Evolutionary conservation across 2,329 filamentous ascomycete genomes (phyloP), one percentile per base, ranked within the genome.

Genomic region (Fusarium pseudograminearum): DNA sequence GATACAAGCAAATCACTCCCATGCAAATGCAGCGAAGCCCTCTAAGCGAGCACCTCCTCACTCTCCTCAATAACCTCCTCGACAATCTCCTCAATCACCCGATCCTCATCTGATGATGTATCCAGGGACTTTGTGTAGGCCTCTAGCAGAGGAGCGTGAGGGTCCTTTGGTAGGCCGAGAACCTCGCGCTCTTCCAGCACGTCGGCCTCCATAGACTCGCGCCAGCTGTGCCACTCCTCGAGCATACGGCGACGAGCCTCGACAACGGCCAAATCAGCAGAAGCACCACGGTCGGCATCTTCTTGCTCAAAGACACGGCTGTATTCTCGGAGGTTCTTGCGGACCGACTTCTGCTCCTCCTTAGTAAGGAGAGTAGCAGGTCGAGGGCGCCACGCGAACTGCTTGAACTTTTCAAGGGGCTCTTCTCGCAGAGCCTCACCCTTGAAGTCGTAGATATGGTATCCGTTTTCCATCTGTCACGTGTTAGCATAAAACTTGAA

Each of bases 291-390:
- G 78, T 97, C 94, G 70, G 91, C 89, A 81, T 99, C 97, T 79
- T 97, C 92, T 83, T 97, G 93, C 74, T 99, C 96, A 80, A 99
- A 99, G 71, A 92, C 86, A 78, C 93, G 93, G 80, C 91, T 93
- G 89, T 98, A 99, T 82, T 98, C 96, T 74, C 95, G 93, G 57
- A 99, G 90, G 83, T 98, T 99, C 89, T 97, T 98, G 84, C 97
- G 95, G 77, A 98, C 93, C 77, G 92, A 88, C 87, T 98, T 97
- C 85, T 98, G 96, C 85, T 99, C 95, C 69, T 98, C 95, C 84
- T 97, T 97, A 80, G 88, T 90, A 61, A 99, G 91, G 68, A 99
- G 89, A n/a, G 93, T 96, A 10, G 93, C 80, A 22, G 96, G 96
- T 44, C 96, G 92, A 22, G 96, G 96, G 45, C 96, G 92, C 96